Conservation (phyloP, 306 rosid species). For the Betula pendula region DNA sequence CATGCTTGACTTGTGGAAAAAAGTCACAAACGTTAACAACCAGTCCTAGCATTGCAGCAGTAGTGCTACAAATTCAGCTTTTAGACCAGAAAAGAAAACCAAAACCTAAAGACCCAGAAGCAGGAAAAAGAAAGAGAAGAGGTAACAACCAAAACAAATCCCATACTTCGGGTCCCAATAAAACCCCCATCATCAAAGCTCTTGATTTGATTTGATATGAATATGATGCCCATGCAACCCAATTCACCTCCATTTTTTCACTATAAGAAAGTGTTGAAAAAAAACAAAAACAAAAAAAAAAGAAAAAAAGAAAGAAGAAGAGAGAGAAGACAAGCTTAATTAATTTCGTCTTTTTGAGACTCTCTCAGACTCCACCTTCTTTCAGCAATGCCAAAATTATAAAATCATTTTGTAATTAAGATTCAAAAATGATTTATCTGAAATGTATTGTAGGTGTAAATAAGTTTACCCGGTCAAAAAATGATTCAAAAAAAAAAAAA, state of each 20-base stretch:
- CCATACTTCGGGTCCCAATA: constrained; percentile 16
- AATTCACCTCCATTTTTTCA: constrained; percentile 13
- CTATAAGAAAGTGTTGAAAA: background rate
- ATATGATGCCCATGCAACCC: constrained; percentile 53
- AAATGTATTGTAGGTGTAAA: too few species aligned
- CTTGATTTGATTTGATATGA: constrained; percentile 28
- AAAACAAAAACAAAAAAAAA: constrained; percentile 7
- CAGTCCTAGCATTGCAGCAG: constrained; percentile 79
- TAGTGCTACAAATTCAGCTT: constrained; percentile 56
- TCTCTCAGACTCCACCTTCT: constrained; percentile 42
- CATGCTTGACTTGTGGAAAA: too few species aligned
- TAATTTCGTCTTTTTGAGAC: constrained; percentile 49
- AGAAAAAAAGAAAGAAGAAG: constrained; percentile 16
- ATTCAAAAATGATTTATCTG: too few species aligned
- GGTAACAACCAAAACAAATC: constrained; percentile 21
- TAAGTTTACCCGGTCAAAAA: too few species aligned
- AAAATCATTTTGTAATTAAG: too few species aligned
- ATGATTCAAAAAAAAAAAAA: too few species aligned
- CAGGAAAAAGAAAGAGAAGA: constrained; percentile 1
- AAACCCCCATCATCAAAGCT: constrained; percentile 32
- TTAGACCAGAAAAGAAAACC: constrained; percentile 30
- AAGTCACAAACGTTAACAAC: constrained; percentile 86
- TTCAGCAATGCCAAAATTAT: constrained; percentile 75
- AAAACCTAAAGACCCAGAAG: background rate
- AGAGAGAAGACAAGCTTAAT: constrained; percentile 32